Evolutionary conservation across 345 rosid genomes (phyloP).

Genomic region (Toxicodendron radicans): DNA sequence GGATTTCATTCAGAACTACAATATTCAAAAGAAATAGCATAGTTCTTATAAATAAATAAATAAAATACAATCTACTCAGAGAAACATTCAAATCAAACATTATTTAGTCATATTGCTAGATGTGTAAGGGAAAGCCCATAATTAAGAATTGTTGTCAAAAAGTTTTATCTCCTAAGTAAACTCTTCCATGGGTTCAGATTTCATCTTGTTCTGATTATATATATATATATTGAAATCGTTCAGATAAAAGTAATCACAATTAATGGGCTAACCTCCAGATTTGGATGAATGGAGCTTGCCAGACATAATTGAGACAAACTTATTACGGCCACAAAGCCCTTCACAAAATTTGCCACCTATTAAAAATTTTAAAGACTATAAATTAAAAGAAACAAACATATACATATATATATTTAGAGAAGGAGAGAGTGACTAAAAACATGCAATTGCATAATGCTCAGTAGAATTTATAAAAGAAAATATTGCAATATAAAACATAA

Average conservation of each 20-base stretch:
- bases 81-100: background rate
- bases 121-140: background rate
- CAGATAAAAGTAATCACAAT: background rate
- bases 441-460: background rate
- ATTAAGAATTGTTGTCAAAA: background rate
- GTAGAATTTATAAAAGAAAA: background rate
- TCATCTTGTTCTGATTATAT: too few species aligned
- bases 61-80: background rate
- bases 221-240: background rate
- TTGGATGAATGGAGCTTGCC: conserved; percentile 35
- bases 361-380: conserved; percentile 11
- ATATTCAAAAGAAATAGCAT: conserved; percentile 1
- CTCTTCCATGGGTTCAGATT: too few species aligned
- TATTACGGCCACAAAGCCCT: conserved; percentile 35
- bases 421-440: background rate
- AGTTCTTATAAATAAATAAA: background rate
- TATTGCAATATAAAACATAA: background rate
- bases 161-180: background rate
- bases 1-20: background rate
- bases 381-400: background rate
- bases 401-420: too few species aligned
- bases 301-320: conserved; percentile 40
- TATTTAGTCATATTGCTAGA: background rate
- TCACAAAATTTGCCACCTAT: conserved; percentile 28
- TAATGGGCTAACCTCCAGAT: conserved; percentile 33